Conservation (phyloP, 257 asterid genomes). For the Penstemon barbatus region DNA sequence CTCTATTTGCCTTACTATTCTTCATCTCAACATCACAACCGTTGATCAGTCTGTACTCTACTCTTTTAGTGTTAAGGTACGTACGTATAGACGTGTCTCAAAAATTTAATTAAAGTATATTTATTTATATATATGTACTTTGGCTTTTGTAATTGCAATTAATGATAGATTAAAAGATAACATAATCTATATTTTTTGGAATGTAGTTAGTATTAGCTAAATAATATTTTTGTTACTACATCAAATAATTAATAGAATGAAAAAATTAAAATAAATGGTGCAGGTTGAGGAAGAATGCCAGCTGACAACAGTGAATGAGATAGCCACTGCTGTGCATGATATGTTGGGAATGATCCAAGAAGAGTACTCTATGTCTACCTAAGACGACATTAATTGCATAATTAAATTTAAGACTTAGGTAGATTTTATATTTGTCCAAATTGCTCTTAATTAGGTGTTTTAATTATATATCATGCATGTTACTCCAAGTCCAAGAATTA, state of each 20-base stretch:
- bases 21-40: conserved; percentile 62
- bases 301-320: conserved; percentile 61
- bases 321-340: conserved; percentile 69
- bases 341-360: conserved; percentile 57
- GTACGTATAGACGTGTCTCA: neutral
- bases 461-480: too few species aligned
- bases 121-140: neutral
- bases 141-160: neutral
- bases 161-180: neutral
- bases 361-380: conserved; percentile 40
- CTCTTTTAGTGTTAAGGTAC: conserved; percentile 70
- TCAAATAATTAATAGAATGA: neutral
- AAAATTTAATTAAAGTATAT: neutral
- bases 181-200: too few species aligned
- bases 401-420: neutral
- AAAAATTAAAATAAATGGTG: neutral
- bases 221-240: neutral
- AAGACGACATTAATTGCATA: conserved; percentile 7
- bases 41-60: conserved; percentile 53
- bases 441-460: too few species aligned
- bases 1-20: conserved; percentile 50
- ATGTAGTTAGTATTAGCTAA: too few species aligned
- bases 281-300: conserved; percentile 73
- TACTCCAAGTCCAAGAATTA: too few species aligned
- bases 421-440: neutral